Conservation (phyloP, 306 rosid species). For the Medicago arabica region DNA sequence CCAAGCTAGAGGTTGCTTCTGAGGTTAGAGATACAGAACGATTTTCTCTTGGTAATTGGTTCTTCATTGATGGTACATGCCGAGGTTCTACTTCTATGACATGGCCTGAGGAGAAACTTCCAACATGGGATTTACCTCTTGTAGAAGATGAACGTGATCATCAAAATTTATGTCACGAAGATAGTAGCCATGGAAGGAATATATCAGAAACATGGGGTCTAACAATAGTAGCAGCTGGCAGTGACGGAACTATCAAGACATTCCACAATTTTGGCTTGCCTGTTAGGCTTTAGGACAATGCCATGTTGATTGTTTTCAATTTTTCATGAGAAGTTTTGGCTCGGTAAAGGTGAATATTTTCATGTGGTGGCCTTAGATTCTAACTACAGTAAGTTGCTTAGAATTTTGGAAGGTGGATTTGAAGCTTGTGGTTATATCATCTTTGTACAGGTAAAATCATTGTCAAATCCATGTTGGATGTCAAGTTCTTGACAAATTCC, state of each 20-base stretch:
- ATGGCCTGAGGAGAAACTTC: slow-evolving; percentile 93
- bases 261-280: slow-evolving; percentile 87
- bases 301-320: slow-evolving; percentile 1
- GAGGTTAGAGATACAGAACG: slow-evolving; percentile 51
- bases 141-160: slow-evolving; percentile 44
- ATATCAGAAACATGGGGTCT: slow-evolving; percentile 76
- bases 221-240: slow-evolving; percentile 65
- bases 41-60: slow-evolving; percentile 67
- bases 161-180: slow-evolving; percentile 9
- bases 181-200: slow-evolving; percentile 24
- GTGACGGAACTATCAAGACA: slow-evolving; percentile 72
- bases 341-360: slow-evolving; percentile 6
- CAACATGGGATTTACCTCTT: slow-evolving; percentile 51
- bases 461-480: slow-evolving; percentile 25
- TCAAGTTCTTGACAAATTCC: slow-evolving; percentile 8
- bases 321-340: neutral
- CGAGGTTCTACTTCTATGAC: slow-evolving; percentile 67
- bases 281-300: slow-evolving; percentile 51
- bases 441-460: neutral
- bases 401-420: neutral
- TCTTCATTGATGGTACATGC: slow-evolving; percentile 61
- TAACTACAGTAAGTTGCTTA: neutral
- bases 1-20: slow-evolving; percentile 24
- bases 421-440: too few species aligned
- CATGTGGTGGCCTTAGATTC: slow-evolving; percentile 10